Base-by-base conservation (phyloP, 1,284 basidiomycete genomes). In the Ganoderma sinense region DNA sequence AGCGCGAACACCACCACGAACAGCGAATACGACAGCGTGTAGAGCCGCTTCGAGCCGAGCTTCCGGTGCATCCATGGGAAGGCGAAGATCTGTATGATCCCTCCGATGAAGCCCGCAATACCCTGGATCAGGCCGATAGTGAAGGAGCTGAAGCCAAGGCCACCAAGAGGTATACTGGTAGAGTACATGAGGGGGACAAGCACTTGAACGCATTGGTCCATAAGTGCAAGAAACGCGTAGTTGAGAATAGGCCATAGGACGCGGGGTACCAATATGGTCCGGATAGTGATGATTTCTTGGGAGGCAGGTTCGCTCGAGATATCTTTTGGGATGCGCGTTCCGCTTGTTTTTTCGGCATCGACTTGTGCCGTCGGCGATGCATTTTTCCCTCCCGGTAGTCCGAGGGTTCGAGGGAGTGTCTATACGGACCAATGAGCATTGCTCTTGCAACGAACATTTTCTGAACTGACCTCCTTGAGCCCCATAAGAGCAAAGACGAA, bases 101-200 rank as follows among this genome's bases (percentile, higher is more conserved):
- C 91, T 70, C 89, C 87, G 59, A 86, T 72, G 36, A 90, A 70
- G 4, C 90, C 91, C 71, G 83, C 87, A 5, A 82, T 69, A n/a
- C 87, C 86, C 33, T 91, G 78, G 64, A 88, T 80, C n/a, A 83
- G 83, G 11, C 91, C 91, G 53, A 92, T 91, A 31, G 75, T 78
- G 11, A 86, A 77, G 0, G 90, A 88, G 1, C 84, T 73, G 36
- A 92, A 80, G 7, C 89, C 91, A 4, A 92, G 83, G 2, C 91
- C 91, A 62, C 91, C 91, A 5, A 87, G 80, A 53, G 82, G 80
- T 55, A 89, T 81, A 26, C 91, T 89, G 4, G 90, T 89, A 11
- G 90, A 86, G 67, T 88, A 83, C 78, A 91, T 91, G 56, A 93
- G 78, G 5, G 91, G 91, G 13, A 88, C 83, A 31, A 93, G 83